Conservation (phyloP, 2,329 filamentous ascomycete species). For the Aspergillus hiratsukae region DNA sequence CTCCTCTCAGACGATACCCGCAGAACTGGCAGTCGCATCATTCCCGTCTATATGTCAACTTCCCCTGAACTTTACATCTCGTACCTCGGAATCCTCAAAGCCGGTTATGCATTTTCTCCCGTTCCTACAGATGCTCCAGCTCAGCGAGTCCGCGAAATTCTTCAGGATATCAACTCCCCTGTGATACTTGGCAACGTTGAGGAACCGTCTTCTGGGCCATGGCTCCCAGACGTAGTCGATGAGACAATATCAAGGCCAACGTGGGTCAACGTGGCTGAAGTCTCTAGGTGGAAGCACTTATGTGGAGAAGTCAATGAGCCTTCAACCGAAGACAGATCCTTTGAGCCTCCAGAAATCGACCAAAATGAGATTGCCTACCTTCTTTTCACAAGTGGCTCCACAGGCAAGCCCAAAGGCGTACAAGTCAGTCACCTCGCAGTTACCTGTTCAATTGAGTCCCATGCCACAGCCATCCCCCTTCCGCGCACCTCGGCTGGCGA, state of each 20-base stretch:
- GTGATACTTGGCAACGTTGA: conserved; percentile 19
- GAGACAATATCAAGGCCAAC: not conserved
- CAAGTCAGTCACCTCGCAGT: conserved; percentile 27
- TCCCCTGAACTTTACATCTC: conserved; percentile 36
- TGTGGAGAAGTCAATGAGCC: not conserved
- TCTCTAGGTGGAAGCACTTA: conserved; percentile 17
- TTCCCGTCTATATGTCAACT: conserved; percentile 28
- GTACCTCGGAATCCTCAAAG: conserved; percentile 35
- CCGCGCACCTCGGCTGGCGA: conserved; percentile 14
- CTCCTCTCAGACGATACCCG: conserved; percentile 3
- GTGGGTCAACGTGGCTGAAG: conserved; percentile 20
- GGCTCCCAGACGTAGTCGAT: not conserved
- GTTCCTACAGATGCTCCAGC: conserved; percentile 34
- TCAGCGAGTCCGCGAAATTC: conserved; percentile 23
- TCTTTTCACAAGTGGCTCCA: conserved; percentile 33
- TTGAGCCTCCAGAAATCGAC: conserved; percentile 9
- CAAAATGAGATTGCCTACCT: conserved; percentile 27
- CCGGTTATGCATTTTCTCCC: conserved; percentile 35
- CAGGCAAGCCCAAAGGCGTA: conserved; percentile 33
- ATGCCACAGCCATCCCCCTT: conserved; percentile 23
- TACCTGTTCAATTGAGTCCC: conserved; percentile 28
- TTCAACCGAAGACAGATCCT: not conserved
- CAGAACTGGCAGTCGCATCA: conserved; percentile 11
- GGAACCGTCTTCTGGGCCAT: conserved; percentile 11
- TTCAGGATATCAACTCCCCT: conserved; percentile 24